phyloP scores from a whole-genome alignment of 2,329 filamentous ascomycete species.

The Neurospora sp. region DNA sequence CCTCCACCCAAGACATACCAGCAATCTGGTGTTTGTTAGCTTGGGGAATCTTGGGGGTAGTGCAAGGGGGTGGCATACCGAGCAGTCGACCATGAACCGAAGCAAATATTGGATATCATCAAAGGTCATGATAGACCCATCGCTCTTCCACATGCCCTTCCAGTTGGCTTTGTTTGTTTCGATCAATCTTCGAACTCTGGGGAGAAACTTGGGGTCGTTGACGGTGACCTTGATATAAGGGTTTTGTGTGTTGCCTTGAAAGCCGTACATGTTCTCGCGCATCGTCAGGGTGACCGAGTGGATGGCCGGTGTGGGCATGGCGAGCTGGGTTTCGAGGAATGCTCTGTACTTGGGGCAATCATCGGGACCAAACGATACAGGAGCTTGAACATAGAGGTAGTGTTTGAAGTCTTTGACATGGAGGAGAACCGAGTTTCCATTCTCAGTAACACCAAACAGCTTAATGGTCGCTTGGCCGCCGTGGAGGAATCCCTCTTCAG shows the following conservation, averaged over 20 bases:
- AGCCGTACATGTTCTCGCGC: constrained; percentile 86
- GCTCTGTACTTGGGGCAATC: constrained; percentile 72
- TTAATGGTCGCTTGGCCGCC: constrained; percentile 73
- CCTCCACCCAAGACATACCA: constrained; percentile 97
- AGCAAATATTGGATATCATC: constrained; percentile 94
- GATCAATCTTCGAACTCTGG: constrained; percentile 63
- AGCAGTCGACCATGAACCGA: constrained; percentile 96
- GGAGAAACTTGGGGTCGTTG: constrained; percentile 77
- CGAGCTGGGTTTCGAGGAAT: constrained; percentile 71
- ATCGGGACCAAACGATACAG: constrained; percentile 65
- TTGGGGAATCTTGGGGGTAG: background rate
- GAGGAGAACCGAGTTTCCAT: constrained; percentile 83
- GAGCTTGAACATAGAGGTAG: constrained; percentile 89
- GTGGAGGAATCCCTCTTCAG: constrained; percentile 75
- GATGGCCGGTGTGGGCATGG: constrained; percentile 64
- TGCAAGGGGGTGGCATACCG: constrained; percentile 37
- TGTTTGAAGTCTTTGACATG: constrained; percentile 95
- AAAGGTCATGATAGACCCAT: constrained; percentile 73
- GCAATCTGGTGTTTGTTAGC: constrained; percentile 46
- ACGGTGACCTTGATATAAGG: constrained; percentile 92
- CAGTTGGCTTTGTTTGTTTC: constrained; percentile 75
- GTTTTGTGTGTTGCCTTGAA: constrained; percentile 84
- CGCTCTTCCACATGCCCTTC: constrained; percentile 71
- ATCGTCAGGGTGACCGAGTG: constrained; percentile 73
- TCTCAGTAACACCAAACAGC: constrained; percentile 80